phyloP scores from a whole-genome alignment of 2,329 filamentous ascomycete species.

The Aspergillus sp. region DNA sequence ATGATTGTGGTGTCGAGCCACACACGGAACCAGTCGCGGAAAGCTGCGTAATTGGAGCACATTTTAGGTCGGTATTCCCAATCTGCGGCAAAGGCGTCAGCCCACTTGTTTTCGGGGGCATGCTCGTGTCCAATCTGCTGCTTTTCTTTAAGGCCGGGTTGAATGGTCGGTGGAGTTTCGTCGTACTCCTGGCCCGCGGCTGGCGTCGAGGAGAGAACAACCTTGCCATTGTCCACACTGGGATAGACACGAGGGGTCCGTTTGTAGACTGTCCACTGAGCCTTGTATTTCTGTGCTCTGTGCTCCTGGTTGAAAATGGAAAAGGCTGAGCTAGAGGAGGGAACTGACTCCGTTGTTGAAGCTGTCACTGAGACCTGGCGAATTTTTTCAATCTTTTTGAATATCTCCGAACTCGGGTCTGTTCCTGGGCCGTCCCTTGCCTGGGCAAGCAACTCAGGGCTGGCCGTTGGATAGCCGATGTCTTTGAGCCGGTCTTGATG shows the following conservation, averaged over 20 bases:
- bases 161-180: slow-evolving; percentile 1
- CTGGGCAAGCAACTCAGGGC: slow-evolving; percentile 12
- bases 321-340: too few relatives aligned
- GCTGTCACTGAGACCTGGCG: slow-evolving; percentile 2
- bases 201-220: slow-evolving; percentile 7
- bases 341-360: too few relatives aligned
- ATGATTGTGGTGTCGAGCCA: slow-evolving; percentile 18
- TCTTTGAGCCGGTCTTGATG: slow-evolving; percentile 7
- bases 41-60: slow-evolving; percentile 8
- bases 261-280: slow-evolving; percentile 9
- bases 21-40: slow-evolving; percentile 10
- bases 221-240: slow-evolving; percentile 5
- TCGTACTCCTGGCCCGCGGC: slow-evolving; percentile 5
- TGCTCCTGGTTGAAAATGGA: too few relatives aligned
- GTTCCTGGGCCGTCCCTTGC: slow-evolving; percentile 21
- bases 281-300: too few relatives aligned
- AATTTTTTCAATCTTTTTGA: slow-evolving; percentile 7
- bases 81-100: slow-evolving; percentile 8
- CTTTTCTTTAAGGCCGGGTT: background rate
- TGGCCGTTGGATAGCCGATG: slow-evolving; percentile 4
- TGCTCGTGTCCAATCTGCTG: slow-evolving; percentile 1
- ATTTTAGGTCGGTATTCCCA: slow-evolving; percentile 18
- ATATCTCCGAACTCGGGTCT: slow-evolving; percentile 13
- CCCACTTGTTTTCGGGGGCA: slow-evolving; percentile 5
- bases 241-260: slow-evolving; percentile 10